These are phyloP conservation scores for cucumber (Cucumis sativus) DNA, from an alignment of 306 rosid genomes.

Conservation along the genomic window Cucumber_9930_V3 NC_026658.2:8524501-8525000, in stretches of 20 bases:
- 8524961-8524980: too few relatives aligned
- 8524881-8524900: neutral
- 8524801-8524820: constrained; percentile 26
- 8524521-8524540: too few relatives aligned
- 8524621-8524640: neutral
- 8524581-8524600: too few relatives aligned
- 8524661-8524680: neutral
- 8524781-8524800: constrained; percentile 61
- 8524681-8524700: neutral
- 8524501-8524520: too few relatives aligned
- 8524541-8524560: too few relatives aligned
- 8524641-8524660: neutral
- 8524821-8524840: constrained; percentile 21
- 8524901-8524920: neutral
- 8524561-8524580: too few relatives aligned
- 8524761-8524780: constrained; percentile 79
- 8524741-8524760: constrained; percentile 39
- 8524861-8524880: constrained; percentile 38
- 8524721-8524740: neutral
- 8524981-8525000: too few relatives aligned
- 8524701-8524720: neutral
- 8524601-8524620: neutral
- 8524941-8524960: too few relatives aligned
- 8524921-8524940: too few relatives aligned
- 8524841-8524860: constrained; percentile 37